These are phyloP conservation scores for Termitomyces sp. DNA, from an alignment of 768 basidiomycete species.

Conservation along the genomic window DNA sequence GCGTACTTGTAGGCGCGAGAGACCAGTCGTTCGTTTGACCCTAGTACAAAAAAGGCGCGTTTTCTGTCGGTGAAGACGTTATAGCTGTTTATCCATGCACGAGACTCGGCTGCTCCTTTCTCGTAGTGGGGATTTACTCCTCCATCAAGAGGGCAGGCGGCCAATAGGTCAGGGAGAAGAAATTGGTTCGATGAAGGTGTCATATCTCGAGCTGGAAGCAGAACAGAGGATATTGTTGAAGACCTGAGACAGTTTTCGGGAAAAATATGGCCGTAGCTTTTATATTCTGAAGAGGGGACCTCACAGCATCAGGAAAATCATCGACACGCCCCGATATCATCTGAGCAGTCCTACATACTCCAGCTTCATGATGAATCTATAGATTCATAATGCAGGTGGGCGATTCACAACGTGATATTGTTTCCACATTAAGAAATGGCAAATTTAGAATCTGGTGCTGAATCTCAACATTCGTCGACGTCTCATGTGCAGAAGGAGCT, in stretches of 20 bases:
- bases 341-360: conserved; percentile 18
- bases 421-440: conserved; percentile 25
- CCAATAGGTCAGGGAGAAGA: conserved; percentile 54
- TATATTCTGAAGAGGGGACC: conserved; percentile 8
- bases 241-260: neutral
- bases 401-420: conserved; percentile 24
- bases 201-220: conserved; percentile 19
- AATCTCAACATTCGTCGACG: conserved; percentile 23
- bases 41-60: conserved; percentile 60
- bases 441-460: conserved; percentile 23
- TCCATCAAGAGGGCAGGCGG: conserved; percentile 43
- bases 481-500: conserved; percentile 23
- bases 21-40: conserved; percentile 58
- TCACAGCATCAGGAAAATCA: conserved; percentile 23
- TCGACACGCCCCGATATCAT: conserved; percentile 31
- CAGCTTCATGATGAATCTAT: conserved; percentile 31
- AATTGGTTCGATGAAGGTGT: conserved; percentile 31
- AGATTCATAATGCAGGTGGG: conserved; percentile 30
- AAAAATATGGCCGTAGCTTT: neutral
- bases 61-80: conserved; percentile 57
- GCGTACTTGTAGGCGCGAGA: conserved; percentile 62
- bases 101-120: conserved; percentile 52
- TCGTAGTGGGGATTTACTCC: conserved; percentile 56
- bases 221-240: conserved; percentile 8
- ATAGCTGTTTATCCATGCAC: conserved; percentile 61